phyloP scores from a whole-genome alignment of 139 green algal genomes.

The Monoraphidium neglectum region DNA sequence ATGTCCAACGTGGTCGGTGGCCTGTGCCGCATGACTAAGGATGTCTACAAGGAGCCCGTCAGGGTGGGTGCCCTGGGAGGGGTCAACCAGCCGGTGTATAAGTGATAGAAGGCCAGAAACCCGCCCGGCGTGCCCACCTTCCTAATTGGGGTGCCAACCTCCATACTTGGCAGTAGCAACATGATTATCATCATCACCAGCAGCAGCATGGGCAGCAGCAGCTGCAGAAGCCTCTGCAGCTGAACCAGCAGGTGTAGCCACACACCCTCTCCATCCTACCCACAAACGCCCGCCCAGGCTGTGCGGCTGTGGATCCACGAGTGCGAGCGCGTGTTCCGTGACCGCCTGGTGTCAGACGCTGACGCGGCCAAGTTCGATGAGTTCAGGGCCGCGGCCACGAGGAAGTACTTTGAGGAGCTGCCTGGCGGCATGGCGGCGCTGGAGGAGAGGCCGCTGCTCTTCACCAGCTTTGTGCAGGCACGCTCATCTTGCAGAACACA shows the following conservation, averaged over 20 bases:
- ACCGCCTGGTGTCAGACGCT: conserved; percentile 81
- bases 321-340: conserved; percentile 81
- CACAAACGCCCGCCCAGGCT: conserved; percentile 21
- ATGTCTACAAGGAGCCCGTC: conserved; percentile 67
- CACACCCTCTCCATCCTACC: neutral
- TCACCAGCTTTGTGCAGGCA: conserved; percentile 55
- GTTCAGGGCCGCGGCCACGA: conserved; percentile 61
- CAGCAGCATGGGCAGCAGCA: too few species aligned
- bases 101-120: neutral
- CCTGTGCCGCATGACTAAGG: conserved; percentile 77
- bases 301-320: conserved; percentile 87
- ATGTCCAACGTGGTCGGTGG: conserved; percentile 80
- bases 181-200: too few species aligned
- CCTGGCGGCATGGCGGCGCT: conserved; percentile 42
- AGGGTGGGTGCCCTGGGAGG: conserved; percentile 34
- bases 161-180: too few species aligned
- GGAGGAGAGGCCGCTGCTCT: conserved; percentile 74
- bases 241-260: neutral
- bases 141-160: too few species aligned
- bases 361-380: conserved; percentile 82
- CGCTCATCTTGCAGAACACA: neutral
- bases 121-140: too few species aligned
- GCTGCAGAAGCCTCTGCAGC: too few species aligned
- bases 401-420: conserved; percentile 71
- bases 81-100: too few species aligned